Base-by-base conservation (phyloP, 148 eudicot genomes). In the Dysphania ambrosioides region DNA sequence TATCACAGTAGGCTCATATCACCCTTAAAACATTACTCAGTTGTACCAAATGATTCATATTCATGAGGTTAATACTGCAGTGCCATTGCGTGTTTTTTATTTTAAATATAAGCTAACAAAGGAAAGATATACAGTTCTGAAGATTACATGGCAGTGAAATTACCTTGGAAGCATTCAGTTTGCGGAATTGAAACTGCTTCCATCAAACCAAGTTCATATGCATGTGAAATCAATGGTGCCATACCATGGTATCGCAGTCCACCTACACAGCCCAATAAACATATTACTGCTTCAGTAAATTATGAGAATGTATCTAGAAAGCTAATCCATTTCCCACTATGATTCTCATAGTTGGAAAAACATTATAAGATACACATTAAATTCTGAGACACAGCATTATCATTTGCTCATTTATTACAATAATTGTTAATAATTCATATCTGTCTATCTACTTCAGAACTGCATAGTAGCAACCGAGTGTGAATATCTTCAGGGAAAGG, bases 191-290 rank as follows among this genome's bases (percentile, higher is more conserved):
- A 57, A 56, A 86, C 44, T n/a, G 97, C 92, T 81, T 94, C 98
- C 93, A 92, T 90, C 81, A 81, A 79, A 12, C 98, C 98, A 83
- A 88, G 77, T 75, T 94, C 98, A 71, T 90, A 86, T 16, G 91
- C 89, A 66, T 94, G 98, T 42, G 98, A 94, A 82, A 94, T 90
- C 86, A 94, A 56, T 26, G 98, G 98, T 55, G 96, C 88, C 98
- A 94, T 91, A 21, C 98, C 98, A 78, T 94, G 98, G 82, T 91
- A 94, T 23, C 97, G 93, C 78, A 94, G 77, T 42, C 98, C 98
- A 65, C 98, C 98, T 94, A 66, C 36, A 67, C 68, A 47, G 42
- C 42, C 71, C 8, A 72, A 36, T 2, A 53, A 66, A 9, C 7
- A 3, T n/a, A 16, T 63, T 16, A 63, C 15, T 63, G 10, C 38